These are phyloP conservation scores for Cryptococcus sp. DNA, from an alignment of 1,284 basidiomycete genomes.

Conservation along the genomic window DNA sequence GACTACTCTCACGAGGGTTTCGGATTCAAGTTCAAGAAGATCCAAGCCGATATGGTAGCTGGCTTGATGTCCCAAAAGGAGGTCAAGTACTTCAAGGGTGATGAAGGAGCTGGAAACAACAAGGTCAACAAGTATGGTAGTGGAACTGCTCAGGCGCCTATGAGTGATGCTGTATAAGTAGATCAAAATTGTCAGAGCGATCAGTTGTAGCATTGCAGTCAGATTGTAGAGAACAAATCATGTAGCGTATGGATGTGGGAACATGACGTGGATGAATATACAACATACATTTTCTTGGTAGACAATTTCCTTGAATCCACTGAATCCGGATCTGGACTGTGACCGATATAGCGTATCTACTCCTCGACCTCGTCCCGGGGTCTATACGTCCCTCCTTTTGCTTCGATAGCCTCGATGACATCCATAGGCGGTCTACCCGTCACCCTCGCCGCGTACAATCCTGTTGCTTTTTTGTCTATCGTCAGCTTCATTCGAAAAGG, in stretches of 20 bases:
- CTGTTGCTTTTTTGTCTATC: slow-evolving; percentile 76
- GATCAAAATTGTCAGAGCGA: neutral
- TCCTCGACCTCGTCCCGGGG: slow-evolving; percentile 43
- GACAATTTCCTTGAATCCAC: neutral
- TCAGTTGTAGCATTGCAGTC: neutral
- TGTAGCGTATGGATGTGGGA: neutral
- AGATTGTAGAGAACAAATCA: neutral
- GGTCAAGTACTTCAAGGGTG: slow-evolving; percentile 33
- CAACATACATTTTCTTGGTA: neutral
- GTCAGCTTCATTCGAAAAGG: neutral
- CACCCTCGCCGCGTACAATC: slow-evolving; percentile 83
- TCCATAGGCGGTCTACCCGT: slow-evolving; percentile 81
- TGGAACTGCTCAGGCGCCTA: slow-evolving; percentile 24
- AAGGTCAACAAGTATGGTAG: slow-evolving; percentile 29
- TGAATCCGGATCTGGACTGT: no score
- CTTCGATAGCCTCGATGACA: slow-evolving; percentile 58
- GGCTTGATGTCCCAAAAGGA: slow-evolving; percentile 23
- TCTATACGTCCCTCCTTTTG: slow-evolving; percentile 38
- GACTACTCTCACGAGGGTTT: slow-evolving; percentile 38
- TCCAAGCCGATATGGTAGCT: slow-evolving; percentile 29
- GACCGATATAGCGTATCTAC: no score
- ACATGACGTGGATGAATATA: neutral
- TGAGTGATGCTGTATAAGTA: slow-evolving; percentile 15
- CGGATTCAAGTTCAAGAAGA: slow-evolving; percentile 36
- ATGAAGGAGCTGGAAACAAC: slow-evolving; percentile 28